Base-by-base conservation (phyloP, 257 asterid genomes). In the Parsonsia alboflavescens region DNA sequence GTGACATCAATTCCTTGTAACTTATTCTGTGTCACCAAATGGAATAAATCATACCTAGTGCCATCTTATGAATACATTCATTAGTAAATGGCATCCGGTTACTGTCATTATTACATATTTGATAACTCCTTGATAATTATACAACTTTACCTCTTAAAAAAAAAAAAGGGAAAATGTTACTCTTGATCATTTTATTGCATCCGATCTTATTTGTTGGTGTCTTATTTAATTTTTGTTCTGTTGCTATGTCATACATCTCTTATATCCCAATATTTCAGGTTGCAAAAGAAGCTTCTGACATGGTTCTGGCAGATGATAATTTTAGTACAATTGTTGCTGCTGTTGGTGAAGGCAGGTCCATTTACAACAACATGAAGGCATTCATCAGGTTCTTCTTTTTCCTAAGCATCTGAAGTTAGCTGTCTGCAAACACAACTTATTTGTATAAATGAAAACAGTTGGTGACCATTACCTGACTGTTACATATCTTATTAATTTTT, bases 241-340 rank as follows among this genome's bases (percentile, higher is more conserved):
- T 28, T 30, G 21, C 24, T 36, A 42, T 5, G 41, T 66, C 17
- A 48, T 77, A 36, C 36, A 11, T 72, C 28, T 7, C 2, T 53
- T 39, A 9, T 33, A 71, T 65, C 41, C 76, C 21, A 78, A 72
- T 21, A 6, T 54, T 44, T 26, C 83, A 95, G 99, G 99, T 95
- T 75, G 99, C 99, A 72, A 95, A 90, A 86, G 99, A 95, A 86
- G 99, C 98, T 72, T 88, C 99, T 54, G 99, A 95, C 88, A 95
- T 95, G 99, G 98, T 95, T 76, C 82, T 95, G 75, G 98, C 99
- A 16, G 99, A 95, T 77, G 99, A 95, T 80, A 95, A 95, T 78
- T 95, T 95, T 84, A 89, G 96, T 85, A 87, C 99, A 36, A 92
- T 95, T 70, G 99, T 95, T 83, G 74, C 96, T 41, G 99, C 99